phyloP scores from a whole-genome alignment of 1,284 basidiomycete genomes.

The Boletus mariae region DNA sequence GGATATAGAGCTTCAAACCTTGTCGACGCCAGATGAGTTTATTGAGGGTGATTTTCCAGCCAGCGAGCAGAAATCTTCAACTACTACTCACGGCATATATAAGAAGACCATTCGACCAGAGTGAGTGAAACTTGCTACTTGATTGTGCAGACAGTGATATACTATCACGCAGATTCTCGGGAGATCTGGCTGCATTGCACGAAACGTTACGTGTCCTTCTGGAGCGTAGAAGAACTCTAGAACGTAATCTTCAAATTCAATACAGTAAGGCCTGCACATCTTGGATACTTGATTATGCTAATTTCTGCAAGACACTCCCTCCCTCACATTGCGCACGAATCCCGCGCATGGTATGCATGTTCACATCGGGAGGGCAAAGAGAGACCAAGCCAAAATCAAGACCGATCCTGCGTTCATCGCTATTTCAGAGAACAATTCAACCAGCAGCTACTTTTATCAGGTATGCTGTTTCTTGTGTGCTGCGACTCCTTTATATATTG shows the following conservation, averaged over 20 bases:
- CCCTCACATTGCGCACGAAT: constrained; percentile 66
- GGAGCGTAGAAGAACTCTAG: constrained; percentile 47
- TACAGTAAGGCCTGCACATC: constrained; percentile 44
- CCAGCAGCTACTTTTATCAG: constrained; percentile 67
- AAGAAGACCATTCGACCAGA: constrained; percentile 70
- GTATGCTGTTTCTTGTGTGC: constrained; percentile 37
- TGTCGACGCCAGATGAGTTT: constrained; percentile 15
- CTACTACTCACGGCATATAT: constrained; percentile 13
- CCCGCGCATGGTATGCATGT: constrained; percentile 71
- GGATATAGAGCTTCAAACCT: constrained; percentile 21
- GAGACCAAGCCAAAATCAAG: constrained; percentile 50
- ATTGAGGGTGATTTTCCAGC: constrained; percentile 25
- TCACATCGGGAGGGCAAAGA: constrained; percentile 61
- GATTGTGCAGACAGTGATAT: neutral
- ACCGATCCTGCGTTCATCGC: constrained; percentile 48
- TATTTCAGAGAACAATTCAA: constrained; percentile 60
- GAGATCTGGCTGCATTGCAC: constrained; percentile 55
- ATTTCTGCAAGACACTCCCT: constrained; percentile 53
- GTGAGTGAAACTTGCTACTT: constrained; percentile 38
- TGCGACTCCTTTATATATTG: neutral
- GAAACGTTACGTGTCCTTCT: constrained; percentile 44
- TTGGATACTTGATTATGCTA: neutral
- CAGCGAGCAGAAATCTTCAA: constrained; percentile 17
- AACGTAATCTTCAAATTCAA: constrained; percentile 48
- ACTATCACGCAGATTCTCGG: constrained; percentile 58